Base-by-base conservation (phyloP, 139 green algal species). In the Coccomyxa sp. region DNA sequence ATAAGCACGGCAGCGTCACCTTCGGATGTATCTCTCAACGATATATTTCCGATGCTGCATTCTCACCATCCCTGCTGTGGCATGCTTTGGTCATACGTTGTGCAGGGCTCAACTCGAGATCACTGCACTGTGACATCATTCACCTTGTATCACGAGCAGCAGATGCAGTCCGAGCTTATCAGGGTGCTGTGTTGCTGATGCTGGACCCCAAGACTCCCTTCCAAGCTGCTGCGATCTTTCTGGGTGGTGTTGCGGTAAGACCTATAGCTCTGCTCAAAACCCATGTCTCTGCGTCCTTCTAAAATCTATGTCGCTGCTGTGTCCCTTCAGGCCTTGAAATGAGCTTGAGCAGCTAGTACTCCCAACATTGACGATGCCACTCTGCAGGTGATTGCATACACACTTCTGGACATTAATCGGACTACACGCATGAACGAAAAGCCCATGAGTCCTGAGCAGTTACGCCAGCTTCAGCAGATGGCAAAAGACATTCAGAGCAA, bases 391-490 rank as follows among this genome's bases (percentile, higher is more conserved):
- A 78, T 82, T 74, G 78, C 50, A 6, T 78, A 75, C 24, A 75
- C 78, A 35, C 68, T 76, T 22, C 33, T 82, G 72, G 79, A 83
- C 58, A 71, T 79, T 6, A 74, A 79, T 18, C 70, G 79, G 31
- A 83, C 44, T 18, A 44, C 64, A n/a, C 39, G 50, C 1, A 38
- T 68, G 33, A 83, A 83, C 35, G 41, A 75, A 0, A 10, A 70
- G 39, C 79, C 79, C n/a, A 73, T 79, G 39, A 79, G 73, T 40
- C 34, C 44, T 16, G 55, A 83, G 39, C 79, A 83, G 69, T 44
- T 70, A 8, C n/a, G 18, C 9, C 39, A 35, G 8, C 50, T 83
- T 8, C 37, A 36, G 12, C n/a, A 83, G 39, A 37, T 54, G 39
- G 71, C 78, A 31, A 54, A 83, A n/a, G n/a, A 39, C 74, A 64